Conservation (phyloP, 2,329 filamentous ascomycete genomes). For the Aspergillus sp. region DNA sequence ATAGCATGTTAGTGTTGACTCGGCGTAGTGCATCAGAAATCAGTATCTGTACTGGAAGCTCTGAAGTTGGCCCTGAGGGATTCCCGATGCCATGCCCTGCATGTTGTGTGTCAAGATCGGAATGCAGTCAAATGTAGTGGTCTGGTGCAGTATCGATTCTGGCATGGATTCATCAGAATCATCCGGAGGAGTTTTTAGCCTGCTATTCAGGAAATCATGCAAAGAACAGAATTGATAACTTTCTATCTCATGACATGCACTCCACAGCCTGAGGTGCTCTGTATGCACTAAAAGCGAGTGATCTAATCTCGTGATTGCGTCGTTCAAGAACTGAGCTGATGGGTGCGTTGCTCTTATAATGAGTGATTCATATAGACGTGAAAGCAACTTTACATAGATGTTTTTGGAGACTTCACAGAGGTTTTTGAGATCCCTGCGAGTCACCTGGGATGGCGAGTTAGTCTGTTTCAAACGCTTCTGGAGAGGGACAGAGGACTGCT, state of each 20-base stretch:
- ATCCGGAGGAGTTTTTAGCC: background rate
- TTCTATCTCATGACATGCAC: background rate
- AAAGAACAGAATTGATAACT: background rate
- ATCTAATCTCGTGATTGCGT: background rate
- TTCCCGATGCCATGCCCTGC: background rate
- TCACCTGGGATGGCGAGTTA: background rate
- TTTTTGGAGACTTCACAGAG: background rate
- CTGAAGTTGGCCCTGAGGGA: background rate
- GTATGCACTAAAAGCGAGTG: background rate
- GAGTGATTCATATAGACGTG: background rate
- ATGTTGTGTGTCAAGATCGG: background rate
- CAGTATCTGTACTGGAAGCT: background rate
- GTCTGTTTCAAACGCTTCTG: background rate
- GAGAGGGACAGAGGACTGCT: background rate
- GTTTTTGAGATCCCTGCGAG: background rate
- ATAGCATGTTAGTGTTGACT: background rate
- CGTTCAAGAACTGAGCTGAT: background rate
- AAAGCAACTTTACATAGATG: background rate
- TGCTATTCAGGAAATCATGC: background rate
- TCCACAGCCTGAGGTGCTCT: background rate
- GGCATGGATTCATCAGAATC: background rate
- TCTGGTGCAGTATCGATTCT: background rate
- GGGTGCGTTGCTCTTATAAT: background rate
- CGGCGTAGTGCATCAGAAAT: background rate
- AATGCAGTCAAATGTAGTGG: background rate